These are phyloP conservation scores for Alternaria arbusti DNA, from an alignment of 2,329 filamentous ascomycete genomes.

Conservation along the genomic window DNA sequence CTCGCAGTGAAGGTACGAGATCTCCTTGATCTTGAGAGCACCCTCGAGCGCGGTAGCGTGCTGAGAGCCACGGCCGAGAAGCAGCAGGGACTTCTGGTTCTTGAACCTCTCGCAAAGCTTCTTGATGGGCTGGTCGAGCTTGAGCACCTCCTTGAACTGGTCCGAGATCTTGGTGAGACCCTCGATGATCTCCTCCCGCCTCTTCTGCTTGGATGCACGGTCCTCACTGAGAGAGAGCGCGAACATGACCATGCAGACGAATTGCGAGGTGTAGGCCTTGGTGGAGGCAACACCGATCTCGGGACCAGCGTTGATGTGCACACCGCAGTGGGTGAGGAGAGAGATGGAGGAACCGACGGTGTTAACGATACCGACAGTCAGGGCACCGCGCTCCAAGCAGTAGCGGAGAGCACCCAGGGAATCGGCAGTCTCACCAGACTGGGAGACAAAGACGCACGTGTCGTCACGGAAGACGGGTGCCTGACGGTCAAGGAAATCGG, in stretches of 20 bases:
- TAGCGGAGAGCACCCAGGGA: slow-evolving; percentile 96
- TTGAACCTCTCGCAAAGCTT: slow-evolving; percentile 92
- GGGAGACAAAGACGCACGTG: slow-evolving; percentile 97
- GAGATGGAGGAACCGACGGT: slow-evolving; percentile 98
- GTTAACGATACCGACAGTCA: slow-evolving; percentile 98
- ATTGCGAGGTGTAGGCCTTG: slow-evolving; percentile 99
- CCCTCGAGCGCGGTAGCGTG: slow-evolving; percentile 96
- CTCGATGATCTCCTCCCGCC: slow-evolving; percentile 95
- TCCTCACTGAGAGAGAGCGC: slow-evolving; percentile 95
- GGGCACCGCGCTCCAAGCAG: slow-evolving; percentile 94
- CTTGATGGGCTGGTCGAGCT: slow-evolving; percentile 94
- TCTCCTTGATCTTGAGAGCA: slow-evolving; percentile 99
- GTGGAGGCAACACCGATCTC: slow-evolving; percentile 99
- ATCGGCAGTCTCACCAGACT: slow-evolving; percentile 98
- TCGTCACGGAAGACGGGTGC: slow-evolving; percentile 99
- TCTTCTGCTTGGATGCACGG: slow-evolving; percentile 89
- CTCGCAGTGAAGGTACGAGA: slow-evolving; percentile 99
- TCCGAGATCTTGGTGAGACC: slow-evolving; percentile 85
- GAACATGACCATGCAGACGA: slow-evolving; percentile 99
- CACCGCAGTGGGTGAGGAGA: slow-evolving; percentile 98
- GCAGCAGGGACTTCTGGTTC: slow-evolving; percentile 93
- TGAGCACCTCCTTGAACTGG: slow-evolving; percentile 90
- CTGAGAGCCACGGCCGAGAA: slow-evolving; percentile 93
- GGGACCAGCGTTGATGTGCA: slow-evolving; percentile 98
- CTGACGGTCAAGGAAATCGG: slow-evolving; percentile 95